A percentile compares a stretch with the other conserved stretches of the same genome.
phyloP scores from a whole-genome alignment of 1,284 basidiomycete species.

The Ceratobasidium sp. region DNA sequence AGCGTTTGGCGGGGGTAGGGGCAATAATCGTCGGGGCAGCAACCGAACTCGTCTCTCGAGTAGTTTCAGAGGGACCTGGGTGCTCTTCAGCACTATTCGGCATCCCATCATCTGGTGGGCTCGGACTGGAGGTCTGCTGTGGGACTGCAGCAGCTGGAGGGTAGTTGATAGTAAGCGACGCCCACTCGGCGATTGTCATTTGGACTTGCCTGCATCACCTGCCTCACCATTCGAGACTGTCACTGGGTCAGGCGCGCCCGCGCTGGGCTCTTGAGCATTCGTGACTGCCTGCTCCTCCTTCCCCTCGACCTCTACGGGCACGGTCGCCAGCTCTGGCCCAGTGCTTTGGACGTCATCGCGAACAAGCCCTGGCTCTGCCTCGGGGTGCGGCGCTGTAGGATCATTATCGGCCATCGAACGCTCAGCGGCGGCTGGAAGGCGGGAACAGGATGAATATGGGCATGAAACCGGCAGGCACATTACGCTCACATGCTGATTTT shows the following conservation, averaged over 20 bases:
- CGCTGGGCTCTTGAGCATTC: conserved; percentile 7
- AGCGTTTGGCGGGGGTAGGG: conserved; percentile 78
- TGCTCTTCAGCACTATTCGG: conserved; percentile 5
- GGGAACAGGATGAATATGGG: neutral
- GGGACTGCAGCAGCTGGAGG: no score
- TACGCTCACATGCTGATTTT: conserved; percentile 18
- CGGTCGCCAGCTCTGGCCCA: neutral
- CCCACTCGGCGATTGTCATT: no score
- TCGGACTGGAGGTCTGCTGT: neutral
- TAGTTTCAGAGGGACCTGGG: neutral
- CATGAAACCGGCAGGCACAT: neutral
- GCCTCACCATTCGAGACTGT: conserved; percentile 5
- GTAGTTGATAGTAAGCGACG: no score
- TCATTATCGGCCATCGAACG: conserved; percentile 38
- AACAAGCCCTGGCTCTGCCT: conserved; percentile 6
- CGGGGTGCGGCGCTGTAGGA: conserved; percentile 12
- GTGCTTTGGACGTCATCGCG: neutral
- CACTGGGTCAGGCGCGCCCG: neutral
- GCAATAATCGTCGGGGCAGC: conserved; percentile 10
- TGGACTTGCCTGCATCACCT: neutral
- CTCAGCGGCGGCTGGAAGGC: conserved; percentile 20
- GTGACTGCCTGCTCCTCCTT: neutral
- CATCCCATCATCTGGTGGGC: neutral
- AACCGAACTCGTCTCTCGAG: conserved; percentile 1
- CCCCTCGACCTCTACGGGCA: neutral